Percentiles rank a stretch among this genome's conserved stretches.
phyloP scores from a whole-genome alignment of 495 filamentous ascomycete species.

The Thermothielavioides terrestris region DNA sequence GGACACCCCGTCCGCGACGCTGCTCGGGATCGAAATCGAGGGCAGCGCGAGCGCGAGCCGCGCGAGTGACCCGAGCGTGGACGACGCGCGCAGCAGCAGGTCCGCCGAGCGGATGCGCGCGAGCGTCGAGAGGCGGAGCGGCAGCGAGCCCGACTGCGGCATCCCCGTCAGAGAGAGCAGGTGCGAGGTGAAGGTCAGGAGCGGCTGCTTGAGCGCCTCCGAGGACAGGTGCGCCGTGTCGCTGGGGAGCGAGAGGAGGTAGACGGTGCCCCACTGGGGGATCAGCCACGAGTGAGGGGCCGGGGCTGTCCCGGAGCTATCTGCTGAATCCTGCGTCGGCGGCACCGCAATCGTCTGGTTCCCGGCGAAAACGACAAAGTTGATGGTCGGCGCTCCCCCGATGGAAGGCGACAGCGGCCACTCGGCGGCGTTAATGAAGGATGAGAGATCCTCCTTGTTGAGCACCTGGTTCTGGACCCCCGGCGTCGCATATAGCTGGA shows the following conservation, averaged over 20 bases:
- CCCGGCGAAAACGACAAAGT: constrained; percentile 83
- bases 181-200: constrained; percentile 87
- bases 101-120: constrained; percentile 78
- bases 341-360: constrained; percentile 38
- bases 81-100: constrained; percentile 80
- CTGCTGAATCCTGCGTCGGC: constrained; percentile 26
- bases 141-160: constrained; percentile 68
- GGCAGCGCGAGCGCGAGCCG: constrained; percentile 76
- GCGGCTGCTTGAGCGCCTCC: constrained; percentile 61
- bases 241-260: constrained; percentile 58
- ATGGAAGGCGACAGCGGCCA: constrained; percentile 96
- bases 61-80: constrained; percentile 86
- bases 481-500: constrained; percentile 82
- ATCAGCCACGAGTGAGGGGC: constrained; percentile 86
- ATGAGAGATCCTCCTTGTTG: constrained; percentile 78
- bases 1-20: constrained; percentile 76
- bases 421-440: constrained; percentile 95
- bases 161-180: constrained; percentile 83
- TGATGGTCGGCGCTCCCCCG: constrained; percentile 83
- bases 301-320: constrained; percentile 49
- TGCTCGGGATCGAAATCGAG: constrained; percentile 81
- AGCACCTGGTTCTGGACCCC: constrained; percentile 61
- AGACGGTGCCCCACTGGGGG: constrained; percentile 93
- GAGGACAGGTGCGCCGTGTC: constrained; percentile 29
- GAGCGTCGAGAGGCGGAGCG: constrained; percentile 76